Conservation (phyloP, 768 basidiomycete species). For the Auricularia sp. region DNA sequence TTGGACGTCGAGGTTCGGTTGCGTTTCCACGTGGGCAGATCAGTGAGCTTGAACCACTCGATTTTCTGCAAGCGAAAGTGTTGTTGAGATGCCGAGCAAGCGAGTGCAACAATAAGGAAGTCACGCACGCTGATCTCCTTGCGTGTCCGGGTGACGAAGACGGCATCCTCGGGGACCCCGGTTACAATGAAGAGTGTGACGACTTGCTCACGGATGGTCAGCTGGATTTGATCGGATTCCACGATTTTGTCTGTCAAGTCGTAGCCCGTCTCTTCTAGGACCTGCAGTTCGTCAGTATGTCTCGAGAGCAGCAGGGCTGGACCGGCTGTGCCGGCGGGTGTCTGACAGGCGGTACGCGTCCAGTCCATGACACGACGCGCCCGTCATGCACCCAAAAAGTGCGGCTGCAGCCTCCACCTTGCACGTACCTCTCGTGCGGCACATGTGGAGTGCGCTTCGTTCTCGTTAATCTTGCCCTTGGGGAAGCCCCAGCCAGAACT, state of each 20-base stretch:
- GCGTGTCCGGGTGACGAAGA: conserved; percentile 86
- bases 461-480: conserved; percentile 97
- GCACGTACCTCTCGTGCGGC: conserved; percentile 78
- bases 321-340: no score
- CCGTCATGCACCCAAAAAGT: background rate
- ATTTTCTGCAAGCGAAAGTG: conserved; percentile 55
- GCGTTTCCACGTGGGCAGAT: conserved; percentile 89
- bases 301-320: background rate
- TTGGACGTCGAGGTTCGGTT: conserved; percentile 55
- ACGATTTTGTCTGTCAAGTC: conserved; percentile 63
- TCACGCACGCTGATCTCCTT: conserved; percentile 91
- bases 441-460: conserved; percentile 73
- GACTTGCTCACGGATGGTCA: conserved; percentile 81
- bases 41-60: conserved; percentile 84
- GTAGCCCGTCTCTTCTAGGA: conserved; percentile 94
- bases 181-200: conserved; percentile 87
- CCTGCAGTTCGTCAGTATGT: conserved; percentile 35
- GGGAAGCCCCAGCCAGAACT: conserved; percentile 99
- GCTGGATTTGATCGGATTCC: conserved; percentile 62
- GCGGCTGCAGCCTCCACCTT: background rate
- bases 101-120: background rate
- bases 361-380: no score
- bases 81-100: background rate
- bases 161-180: conserved; percentile 76
- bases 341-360: background rate